Base-by-base conservation (phyloP, 192 early-diverging fungal species). In the Podila minutissima region DNA sequence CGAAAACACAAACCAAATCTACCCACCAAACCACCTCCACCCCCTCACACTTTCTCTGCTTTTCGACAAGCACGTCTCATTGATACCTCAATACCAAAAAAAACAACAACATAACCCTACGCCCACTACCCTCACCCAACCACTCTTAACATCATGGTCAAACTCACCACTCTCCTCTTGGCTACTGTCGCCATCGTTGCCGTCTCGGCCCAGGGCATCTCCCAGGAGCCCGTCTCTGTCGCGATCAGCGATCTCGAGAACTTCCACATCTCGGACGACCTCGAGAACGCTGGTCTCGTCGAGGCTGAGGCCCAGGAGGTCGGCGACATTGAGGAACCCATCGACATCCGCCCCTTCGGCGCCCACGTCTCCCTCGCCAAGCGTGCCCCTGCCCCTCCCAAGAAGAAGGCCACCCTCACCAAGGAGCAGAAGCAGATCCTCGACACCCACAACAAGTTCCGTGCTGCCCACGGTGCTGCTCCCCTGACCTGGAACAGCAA, bases 371-470 rank as follows among this genome's bases (percentile, higher is more conserved):
- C 66, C 7, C 63, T 77, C 59, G 50, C 35, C 7, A 71, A 66
- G 33, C 77, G 77, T 65, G 61, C 60, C 29, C 37, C 26, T 11
- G 6, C 55, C 28, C n/a, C 17, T 6, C 37, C 69, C 32, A 33
- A 32, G n/a, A 73, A 64, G 35, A 67, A 60, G 72, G 51, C 59
- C 26, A 50, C 32, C 19, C 19, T 69, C 55, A 71, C 38, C 68
- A 62, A 65, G 38, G 71, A 77, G 49, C 62, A 74, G 41, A 48
- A 75, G 26, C 12, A 33, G 33, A 85, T 88, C 59, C 24, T 88
- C 41, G 57, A 72, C 13, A 55, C 64, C 31, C 82, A 83, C 29
- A 88, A 88, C 71, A 74, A 82, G 26, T 64, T 64, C 67, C 83
- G 87, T 67, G 74, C 72, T 0, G 58, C 22, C 3, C 87, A 88